Base-by-base conservation (phyloP, 208 protist species). In the Trypanosoma platydactyli region DNA sequence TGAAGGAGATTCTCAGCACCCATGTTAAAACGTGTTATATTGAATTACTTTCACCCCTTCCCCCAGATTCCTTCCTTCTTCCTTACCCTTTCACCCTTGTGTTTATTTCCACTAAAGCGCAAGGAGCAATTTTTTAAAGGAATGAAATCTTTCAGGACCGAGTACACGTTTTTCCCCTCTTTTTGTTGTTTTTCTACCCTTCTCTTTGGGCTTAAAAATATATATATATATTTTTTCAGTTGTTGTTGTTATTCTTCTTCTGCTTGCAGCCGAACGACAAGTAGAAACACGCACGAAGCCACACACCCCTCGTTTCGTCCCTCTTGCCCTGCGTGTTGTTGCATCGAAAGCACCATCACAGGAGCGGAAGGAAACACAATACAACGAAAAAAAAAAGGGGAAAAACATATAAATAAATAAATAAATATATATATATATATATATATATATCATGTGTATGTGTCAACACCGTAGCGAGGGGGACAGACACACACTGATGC, bases 1-100 rank as follows among this genome's bases (percentile, higher is more conserved):
- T 75, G 61, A 7, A 75, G 20, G 56, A 64, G 15, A 16, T 13
- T 55, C 18, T 20, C 68, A 3, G 68, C 15, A 56, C 42, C 55
- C 58, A 61, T 73, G 48, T 48, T 57, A 44, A 24, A 54, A 15
- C 13, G 22, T 38, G 50, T 49, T 30, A 20, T 24, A 48, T 12
- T 64, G 18, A 40, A 12, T 54, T n/a, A 41, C 38, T 3, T 35
- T 46, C 27, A 18, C 33, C 45, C 22, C 48, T 46, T 46, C 15
- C 45, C 49, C 35, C 50, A 24, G 11, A 41, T 22, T 13, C 45
- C 5, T 3, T 53, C 35, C 24, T 55, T 67, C 38, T 58, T 13
- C 22, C 15, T 50, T 38, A 20, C 24, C 52, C 35, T 13, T 27
- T 27, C 30, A 6, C n/a, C 35, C 18, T 24, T 42, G 6, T 35